A percentile compares a stretch with the other conserved stretches of the same genome.
Evolutionary conservation across 257 asterid genomes (phyloP).

Genomic region (Ehretia macrophylla): DNA sequence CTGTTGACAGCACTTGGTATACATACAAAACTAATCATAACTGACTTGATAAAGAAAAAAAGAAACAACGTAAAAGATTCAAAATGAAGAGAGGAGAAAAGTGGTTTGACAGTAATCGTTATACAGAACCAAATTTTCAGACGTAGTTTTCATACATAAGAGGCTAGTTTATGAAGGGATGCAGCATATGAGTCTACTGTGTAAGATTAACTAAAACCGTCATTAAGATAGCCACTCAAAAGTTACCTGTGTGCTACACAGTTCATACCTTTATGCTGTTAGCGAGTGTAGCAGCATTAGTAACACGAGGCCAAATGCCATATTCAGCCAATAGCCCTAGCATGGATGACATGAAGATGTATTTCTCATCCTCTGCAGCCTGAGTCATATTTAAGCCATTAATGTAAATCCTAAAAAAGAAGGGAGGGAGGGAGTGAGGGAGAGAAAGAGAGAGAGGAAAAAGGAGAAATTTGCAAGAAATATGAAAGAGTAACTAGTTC

Average conservation of each 20-base stretch:
- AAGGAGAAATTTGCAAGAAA: not conserved
- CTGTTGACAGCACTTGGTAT: no score
- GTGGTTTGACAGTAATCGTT: no score
- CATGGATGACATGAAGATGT: conserved; percentile 64
- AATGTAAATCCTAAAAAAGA: conserved; percentile 9
- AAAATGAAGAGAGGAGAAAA: no score
- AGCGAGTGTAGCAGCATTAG: conserved; percentile 75
- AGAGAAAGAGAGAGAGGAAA: conserved; percentile 2
- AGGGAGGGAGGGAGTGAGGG: conserved; percentile 14
- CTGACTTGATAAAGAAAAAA: no score
- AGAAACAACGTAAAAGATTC: no score
- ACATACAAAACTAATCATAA: no score
- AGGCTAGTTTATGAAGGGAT: no score
- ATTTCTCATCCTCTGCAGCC: conserved; percentile 79
- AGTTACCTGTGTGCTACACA: conserved; percentile 6
- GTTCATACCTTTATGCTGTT: conserved; percentile 66
- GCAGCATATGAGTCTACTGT: no score
- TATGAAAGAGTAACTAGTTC: no score
- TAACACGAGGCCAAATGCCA: conserved; percentile 84
- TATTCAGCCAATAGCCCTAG: conserved; percentile 71
- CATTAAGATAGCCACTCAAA: not conserved
- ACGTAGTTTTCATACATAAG: no score
- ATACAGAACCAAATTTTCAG: no score
- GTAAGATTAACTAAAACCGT: not conserved
- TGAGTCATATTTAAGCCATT: conserved; percentile 29